Conservation (phyloP, 345 rosid species). For the Nephelium lappaceum region DNA sequence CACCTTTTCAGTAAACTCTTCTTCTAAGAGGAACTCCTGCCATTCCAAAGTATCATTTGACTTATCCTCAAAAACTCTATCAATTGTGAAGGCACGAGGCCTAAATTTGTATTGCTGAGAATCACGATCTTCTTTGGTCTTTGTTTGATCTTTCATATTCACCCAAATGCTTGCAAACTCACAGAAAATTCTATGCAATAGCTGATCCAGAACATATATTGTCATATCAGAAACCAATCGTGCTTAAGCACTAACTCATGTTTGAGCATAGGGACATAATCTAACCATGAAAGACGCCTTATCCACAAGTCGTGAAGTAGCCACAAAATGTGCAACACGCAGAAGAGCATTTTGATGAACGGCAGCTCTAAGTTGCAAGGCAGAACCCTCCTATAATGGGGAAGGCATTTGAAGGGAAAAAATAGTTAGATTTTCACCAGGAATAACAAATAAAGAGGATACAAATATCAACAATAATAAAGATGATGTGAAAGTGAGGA, state of each 20-base stretch:
- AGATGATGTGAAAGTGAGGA: neutral
- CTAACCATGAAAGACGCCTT: constrained; percentile 66
- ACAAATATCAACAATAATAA: neutral
- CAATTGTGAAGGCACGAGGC: constrained; percentile 74
- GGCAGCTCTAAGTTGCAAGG: constrained; percentile 56
- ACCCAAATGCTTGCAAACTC: constrained; percentile 73
- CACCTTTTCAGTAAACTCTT: constrained; percentile 58
- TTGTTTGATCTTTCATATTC: constrained; percentile 70
- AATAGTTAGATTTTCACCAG: constrained; percentile 6
- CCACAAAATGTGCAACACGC: constrained; percentile 62
- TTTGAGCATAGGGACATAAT: constrained; percentile 21
- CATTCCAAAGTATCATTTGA: constrained; percentile 71
- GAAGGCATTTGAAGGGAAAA: constrained; percentile 14
- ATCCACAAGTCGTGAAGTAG: constrained; percentile 61
- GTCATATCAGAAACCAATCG: constrained; percentile 28
- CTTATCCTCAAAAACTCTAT: constrained; percentile 74
- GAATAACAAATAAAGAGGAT: neutral
- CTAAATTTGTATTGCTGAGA: constrained; percentile 70
- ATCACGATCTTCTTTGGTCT: constrained; percentile 56
- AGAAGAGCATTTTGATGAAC: constrained; percentile 59
- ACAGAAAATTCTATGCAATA: constrained; percentile 61
- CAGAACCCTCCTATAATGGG: constrained; percentile 46
- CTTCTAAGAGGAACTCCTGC: constrained; percentile 72
- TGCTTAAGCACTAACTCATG: constrained; percentile 7
- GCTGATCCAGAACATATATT: constrained; percentile 44